phyloP scores from a whole-genome alignment of 2,329 filamentous ascomycete genomes.

The Pseudopyricularia cyperi region DNA sequence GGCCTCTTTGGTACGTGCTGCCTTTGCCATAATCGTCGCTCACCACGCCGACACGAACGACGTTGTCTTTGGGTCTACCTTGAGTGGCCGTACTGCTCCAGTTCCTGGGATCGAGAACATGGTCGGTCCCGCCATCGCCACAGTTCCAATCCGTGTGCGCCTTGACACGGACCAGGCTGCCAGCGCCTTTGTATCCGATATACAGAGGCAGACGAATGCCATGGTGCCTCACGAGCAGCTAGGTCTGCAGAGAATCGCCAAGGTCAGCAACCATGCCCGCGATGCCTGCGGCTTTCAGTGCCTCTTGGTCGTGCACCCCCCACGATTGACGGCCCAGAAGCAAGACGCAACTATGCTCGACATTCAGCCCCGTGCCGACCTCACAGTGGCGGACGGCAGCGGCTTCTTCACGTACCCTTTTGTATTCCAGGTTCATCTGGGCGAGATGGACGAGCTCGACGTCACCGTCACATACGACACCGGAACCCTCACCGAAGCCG shows the following conservation, averaged over 20 bases:
- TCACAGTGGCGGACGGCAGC: neutral
- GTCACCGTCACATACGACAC: neutral
- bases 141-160: constrained; percentile 19
- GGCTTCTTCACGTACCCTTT: constrained; percentile 4
- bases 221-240: neutral
- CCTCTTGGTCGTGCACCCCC: neutral
- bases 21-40: constrained; percentile 26
- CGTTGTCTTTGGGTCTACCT: constrained; percentile 24
- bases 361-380: neutral
- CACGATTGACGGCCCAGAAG: neutral
- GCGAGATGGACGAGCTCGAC: neutral
- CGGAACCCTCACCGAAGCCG: neutral
- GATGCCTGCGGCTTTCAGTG: neutral
- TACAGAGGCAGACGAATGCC: neutral
- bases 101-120: constrained; percentile 7
- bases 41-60: constrained; percentile 22
- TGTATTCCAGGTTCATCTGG: constrained; percentile 1
- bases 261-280: neutral
- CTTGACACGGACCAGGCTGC: constrained; percentile 6
- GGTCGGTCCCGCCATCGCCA: constrained; percentile 20
- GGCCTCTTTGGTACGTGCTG: constrained; percentile 11
- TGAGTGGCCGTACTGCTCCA: constrained; percentile 19
- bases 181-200: neutral
- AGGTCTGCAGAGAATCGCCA: neutral
- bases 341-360: constrained; percentile 11